These are phyloP conservation scores for Globisporangium parvum DNA, from an alignment of 352 stramenopile genomes.

Conservation along the genomic window DNA sequence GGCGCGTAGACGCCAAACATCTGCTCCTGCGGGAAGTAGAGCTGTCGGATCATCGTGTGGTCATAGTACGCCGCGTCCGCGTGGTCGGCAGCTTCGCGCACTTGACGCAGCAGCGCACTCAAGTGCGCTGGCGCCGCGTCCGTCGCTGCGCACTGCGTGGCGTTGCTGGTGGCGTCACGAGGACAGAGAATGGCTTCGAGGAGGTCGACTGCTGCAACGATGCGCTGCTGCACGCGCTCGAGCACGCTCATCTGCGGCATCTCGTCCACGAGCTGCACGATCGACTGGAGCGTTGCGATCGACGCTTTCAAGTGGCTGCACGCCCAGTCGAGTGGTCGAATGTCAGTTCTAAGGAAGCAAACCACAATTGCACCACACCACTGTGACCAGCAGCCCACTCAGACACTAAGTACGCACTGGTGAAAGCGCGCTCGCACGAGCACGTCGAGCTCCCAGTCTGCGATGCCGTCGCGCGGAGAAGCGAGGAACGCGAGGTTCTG, in stretches of 20 bases:
- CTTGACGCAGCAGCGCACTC: slow-evolving; percentile 23
- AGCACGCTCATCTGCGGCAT: slow-evolving; percentile 74
- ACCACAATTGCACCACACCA: background rate
- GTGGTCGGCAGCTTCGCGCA: slow-evolving; percentile 38
- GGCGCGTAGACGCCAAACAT: slow-evolving; percentile 62
- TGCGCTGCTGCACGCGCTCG: slow-evolving; percentile 48
- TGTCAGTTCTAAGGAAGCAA: background rate
- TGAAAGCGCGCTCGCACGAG: slow-evolving; percentile 40
- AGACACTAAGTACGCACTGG: slow-evolving; percentile 20
- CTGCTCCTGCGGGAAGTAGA: slow-evolving; percentile 68
- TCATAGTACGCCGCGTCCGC: slow-evolving; percentile 58
- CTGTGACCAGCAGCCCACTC: background rate
- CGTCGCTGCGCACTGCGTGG: slow-evolving; percentile 16
- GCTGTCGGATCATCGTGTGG: slow-evolving; percentile 65
- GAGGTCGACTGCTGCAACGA: slow-evolving; percentile 37
- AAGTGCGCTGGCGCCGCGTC: slow-evolving; percentile 13
- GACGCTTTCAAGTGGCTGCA: slow-evolving; percentile 44
- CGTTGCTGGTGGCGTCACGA: background rate
- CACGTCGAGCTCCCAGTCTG: slow-evolving; percentile 71
- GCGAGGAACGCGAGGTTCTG: slow-evolving; percentile 36
- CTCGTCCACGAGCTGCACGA: slow-evolving; percentile 55
- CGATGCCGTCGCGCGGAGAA: slow-evolving; percentile 40
- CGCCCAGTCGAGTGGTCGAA: background rate
- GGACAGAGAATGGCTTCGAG: slow-evolving; percentile 52
- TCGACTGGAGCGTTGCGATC: slow-evolving; percentile 67